These are phyloP conservation scores for Monoraphidium neglectum DNA, from an alignment of 139 green algal species.

Conservation along the genomic window DNA sequence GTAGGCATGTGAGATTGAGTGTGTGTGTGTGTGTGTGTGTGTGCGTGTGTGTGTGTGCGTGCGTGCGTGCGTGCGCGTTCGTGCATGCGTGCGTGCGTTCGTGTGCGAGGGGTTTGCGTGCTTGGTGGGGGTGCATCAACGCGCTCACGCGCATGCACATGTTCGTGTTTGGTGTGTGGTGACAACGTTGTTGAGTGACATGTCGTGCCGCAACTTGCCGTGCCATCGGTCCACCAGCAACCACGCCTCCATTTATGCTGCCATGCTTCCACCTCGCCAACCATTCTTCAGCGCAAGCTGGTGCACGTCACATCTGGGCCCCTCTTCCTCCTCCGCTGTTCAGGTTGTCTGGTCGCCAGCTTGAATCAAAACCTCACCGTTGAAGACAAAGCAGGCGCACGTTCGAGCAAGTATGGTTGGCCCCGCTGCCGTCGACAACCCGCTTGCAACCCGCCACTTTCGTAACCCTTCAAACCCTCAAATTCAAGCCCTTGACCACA, in stretches of 20 bases:
- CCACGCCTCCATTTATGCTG: too few species aligned
- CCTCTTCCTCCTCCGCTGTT: constrained; percentile 86
- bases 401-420: too few species aligned
- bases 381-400: too few species aligned
- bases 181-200: not conserved
- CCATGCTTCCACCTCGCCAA: too few species aligned
- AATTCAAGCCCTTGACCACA: not conserved
- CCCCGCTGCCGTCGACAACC: too few species aligned
- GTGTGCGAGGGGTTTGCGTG: too few species aligned
- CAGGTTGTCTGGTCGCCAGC: constrained; percentile 52
- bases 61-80: too few species aligned
- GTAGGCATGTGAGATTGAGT: too few species aligned
- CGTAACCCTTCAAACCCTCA: too few species aligned
- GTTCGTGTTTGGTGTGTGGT: not conserved
- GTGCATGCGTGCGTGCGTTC: not conserved
- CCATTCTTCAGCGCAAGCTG: constrained; percentile 93
- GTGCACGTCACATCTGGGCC: constrained; percentile 91
- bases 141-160: not conserved
- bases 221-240: constrained; percentile 55
- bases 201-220: not conserved
- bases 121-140: not conserved
- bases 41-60: too few species aligned
- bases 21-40: too few species aligned
- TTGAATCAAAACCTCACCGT: too few species aligned
- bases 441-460: not conserved